A percentile compares a stretch with the other conserved stretches of the same genome.
Evolutionary conservation across 108 stramenopile genomes (phyloP).

Genomic region (Skeletonema tropicum): DNA sequence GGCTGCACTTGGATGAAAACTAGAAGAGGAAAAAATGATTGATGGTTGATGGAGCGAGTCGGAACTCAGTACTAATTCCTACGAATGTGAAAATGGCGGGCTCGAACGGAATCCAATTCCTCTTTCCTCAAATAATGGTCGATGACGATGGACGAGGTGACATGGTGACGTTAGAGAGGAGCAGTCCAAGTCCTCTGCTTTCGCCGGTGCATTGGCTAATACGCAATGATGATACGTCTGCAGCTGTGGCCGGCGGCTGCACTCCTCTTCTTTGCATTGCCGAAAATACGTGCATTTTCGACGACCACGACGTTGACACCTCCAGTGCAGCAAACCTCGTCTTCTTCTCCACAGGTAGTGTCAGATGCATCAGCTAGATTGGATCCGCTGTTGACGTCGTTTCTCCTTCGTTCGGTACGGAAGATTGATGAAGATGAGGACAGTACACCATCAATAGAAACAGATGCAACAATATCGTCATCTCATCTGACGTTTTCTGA

Average conservation of each 20-base stretch:
- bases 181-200: too few species aligned
- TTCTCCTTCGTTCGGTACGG: conserved; percentile 34
- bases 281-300: not conserved
- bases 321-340: not conserved
- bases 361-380: conserved; percentile 23
- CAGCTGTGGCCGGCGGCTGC: not conserved
- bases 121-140: too few species aligned
- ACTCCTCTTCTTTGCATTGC: not conserved
- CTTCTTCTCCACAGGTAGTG: not conserved
- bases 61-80: too few species aligned
- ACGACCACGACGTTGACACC: not conserved
- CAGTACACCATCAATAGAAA: not conserved
- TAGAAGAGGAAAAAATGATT: too few species aligned
- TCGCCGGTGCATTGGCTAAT: not conserved
- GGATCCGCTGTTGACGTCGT: conserved; percentile 43
- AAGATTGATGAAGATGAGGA: conserved; percentile 1
- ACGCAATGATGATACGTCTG: not conserved
- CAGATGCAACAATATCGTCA: not conserved
- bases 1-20: too few species aligned
- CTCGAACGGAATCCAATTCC: too few species aligned
- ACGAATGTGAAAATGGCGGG: too few species aligned
- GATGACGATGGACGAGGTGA: too few species aligned
- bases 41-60: not conserved
- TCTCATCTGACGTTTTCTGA: conserved; percentile 29
- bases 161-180: too few species aligned